Base-by-base conservation (phyloP, 495 filamentous ascomycete genomes). In the Evernia prunastri region DNA sequence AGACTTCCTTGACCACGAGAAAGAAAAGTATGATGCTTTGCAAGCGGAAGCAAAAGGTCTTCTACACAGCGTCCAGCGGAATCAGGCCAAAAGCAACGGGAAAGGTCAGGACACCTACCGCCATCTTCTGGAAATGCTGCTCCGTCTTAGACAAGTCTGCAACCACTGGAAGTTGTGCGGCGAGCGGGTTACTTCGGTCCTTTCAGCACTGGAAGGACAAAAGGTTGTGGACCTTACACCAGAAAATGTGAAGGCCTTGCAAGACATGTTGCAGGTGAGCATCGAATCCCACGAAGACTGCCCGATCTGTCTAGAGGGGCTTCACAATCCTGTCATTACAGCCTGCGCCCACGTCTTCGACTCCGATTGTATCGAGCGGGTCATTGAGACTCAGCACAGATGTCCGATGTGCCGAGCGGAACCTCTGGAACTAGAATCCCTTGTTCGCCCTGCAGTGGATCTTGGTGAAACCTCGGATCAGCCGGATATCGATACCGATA, bases 321-420 rank as follows among this genome's bases (percentile, higher is more conserved):
- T 96, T 6, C 83, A 86, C 13, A 78, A 83, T 29, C 92, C 92
- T 0, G 84, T 93, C 56, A 96, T 97, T 65, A 97, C 92, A 4
- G 83, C 86, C 40, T 97, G 92, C 75, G 92, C 89, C 36, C 92
- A 97, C 73, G 77, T 87, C 12, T 97, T 90, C 73, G 89, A 89
- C 63, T 77, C 77, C 31, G 76, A 78, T 29, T 96, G 92, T 71
- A 92, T 96, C 65, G 80, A 86, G 62, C 83, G 83, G 61, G 90
- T 91, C 39, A 88, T 97, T 61, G 84, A 90, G 56, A 80, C 84
- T 25, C 89, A 95, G 70, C 81, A 88, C 51, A 90, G 89, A 74
- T 96, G 92, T 65, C 92, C 92, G 10, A 87, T 96, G 81, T 97
- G 92, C 72, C 89, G 92, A 27, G 85, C 88, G 13, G 80, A 86